Percentiles rank a stretch among this genome's conserved stretches.
Conservation (phyloP, 495 filamentous ascomycete species). For the Elaphomyces granulatus region DNA sequence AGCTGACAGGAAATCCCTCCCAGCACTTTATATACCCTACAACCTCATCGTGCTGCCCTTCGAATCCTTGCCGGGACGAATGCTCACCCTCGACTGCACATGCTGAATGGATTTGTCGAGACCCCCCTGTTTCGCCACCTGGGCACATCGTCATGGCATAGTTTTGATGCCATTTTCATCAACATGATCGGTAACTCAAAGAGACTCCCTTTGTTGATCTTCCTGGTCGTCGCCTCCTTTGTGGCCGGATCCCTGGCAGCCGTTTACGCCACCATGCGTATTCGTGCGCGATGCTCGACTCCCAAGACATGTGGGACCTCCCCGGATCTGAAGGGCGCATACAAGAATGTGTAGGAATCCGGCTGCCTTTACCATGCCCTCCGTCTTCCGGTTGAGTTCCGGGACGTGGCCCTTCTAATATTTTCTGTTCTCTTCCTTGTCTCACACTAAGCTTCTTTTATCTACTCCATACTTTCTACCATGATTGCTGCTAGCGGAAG, state of each 20-base stretch:
- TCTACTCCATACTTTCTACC: too few relatives aligned
- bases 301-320: not conserved
- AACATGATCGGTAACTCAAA: conserved; percentile 1
- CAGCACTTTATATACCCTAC: conserved; percentile 22
- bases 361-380: too few relatives aligned
- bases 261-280: not conserved
- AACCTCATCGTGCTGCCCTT: conserved; percentile 15
- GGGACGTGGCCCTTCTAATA: too few relatives aligned
- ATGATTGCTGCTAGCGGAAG: too few relatives aligned
- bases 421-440: too few relatives aligned
- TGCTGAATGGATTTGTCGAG: conserved; percentile 28
- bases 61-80: conserved; percentile 23
- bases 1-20: too few relatives aligned
- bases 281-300: not conserved
- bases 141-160: conserved; percentile 34
- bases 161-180: conserved; percentile 20
- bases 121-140: conserved; percentile 32
- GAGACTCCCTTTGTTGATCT: not conserved
- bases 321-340: not conserved
- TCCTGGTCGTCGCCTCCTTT: not conserved
- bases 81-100: conserved; percentile 18
- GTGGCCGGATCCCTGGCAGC: not conserved
- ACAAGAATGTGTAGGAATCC: not conserved
- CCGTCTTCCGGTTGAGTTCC: too few relatives aligned
- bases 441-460: too few relatives aligned